These are phyloP conservation scores for Rhodamnia rubescens DNA, from an alignment of 345 rosid species.

Conservation along the genomic window DNA sequence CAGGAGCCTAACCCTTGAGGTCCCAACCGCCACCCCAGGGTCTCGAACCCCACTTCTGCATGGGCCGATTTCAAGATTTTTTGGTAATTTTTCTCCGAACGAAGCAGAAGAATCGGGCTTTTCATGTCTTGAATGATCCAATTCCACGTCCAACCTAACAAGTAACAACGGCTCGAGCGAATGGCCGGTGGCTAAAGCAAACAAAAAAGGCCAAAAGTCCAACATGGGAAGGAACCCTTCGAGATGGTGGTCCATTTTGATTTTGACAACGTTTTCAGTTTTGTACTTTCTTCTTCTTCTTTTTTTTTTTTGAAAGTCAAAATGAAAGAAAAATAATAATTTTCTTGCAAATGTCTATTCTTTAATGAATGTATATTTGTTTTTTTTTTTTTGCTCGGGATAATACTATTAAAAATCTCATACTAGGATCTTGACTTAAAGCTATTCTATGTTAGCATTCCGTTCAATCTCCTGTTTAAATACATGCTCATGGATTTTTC, in stretches of 20 bases:
- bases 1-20: neutral
- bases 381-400: too few species aligned
- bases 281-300: neutral
- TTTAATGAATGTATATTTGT: too few species aligned
- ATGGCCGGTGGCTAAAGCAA: neutral
- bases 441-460: too few species aligned
- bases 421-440: too few species aligned
- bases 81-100: too few species aligned
- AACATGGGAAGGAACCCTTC: neutral
- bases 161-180: neutral
- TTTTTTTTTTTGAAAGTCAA: neutral
- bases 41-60: too few species aligned
- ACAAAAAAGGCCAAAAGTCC: neutral
- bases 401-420: too few species aligned
- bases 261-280: neutral
- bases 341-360: too few species aligned
- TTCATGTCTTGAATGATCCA: neutral
- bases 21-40: neutral
- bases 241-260: neutral
- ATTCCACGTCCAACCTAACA: neutral
- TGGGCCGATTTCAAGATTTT: too few species aligned
- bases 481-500: too few species aligned
- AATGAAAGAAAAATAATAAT: neutral
- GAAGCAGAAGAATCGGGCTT: neutral
- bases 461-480: too few species aligned